Evolutionary conservation across 164 flowering plant species (phyloP), one percentile per base, ranked within the genome.

Genomic region (Aristolochia fimbriata): DNA sequence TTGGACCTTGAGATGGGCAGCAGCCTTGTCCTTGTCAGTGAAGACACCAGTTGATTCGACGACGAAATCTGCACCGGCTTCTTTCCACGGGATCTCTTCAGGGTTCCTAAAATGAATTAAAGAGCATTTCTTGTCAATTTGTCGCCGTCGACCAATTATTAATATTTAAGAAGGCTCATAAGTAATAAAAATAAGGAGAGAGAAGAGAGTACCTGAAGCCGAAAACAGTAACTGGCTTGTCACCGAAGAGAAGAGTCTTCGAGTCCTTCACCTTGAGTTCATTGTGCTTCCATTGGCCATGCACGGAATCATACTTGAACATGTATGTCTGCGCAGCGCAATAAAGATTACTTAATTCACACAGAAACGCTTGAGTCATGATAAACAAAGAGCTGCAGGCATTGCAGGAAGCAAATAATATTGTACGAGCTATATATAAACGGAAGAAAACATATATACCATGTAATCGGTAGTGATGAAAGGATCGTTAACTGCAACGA

Each of bases 401-500:
- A n/a, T n/a, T n/a, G n/a, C n/a, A n/a, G n/a, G n/a, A n/a, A n/a
- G n/a, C n/a, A n/a, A n/a, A n/a, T n/a, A n/a, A n/a, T n/a, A n/a
- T n/a, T n/a, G n/a, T n/a, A n/a, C n/a, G n/a, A n/a, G n/a, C n/a
- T n/a, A n/a, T n/a, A n/a, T n/a, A n/a, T n/a, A n/a, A n/a, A n/a
- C n/a, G n/a, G n/a, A n/a, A n/a, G n/a, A n/a, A n/a, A n/a, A n/a
- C n/a, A 15, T 20, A 49, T 24, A 14, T 67, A 88, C 96, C 97
- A 91, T 91, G 82, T 91, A 88, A 7, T 88, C 94, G 16, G 81
- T 74, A 63, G 78, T 62, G 72, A 91, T 84, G 76, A 88, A 91
- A 0, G 96, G 97, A 65, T 88, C 97, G 58, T 91, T 91, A 53
- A 91, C 82, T 51, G 96, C 96, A 15, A 91, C 97, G 12, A 91